Evolutionary conservation across 352 stramenopile genomes (phyloP), one percentile per base, ranked within the genome.

Genomic region (Pythium sp.): DNA sequence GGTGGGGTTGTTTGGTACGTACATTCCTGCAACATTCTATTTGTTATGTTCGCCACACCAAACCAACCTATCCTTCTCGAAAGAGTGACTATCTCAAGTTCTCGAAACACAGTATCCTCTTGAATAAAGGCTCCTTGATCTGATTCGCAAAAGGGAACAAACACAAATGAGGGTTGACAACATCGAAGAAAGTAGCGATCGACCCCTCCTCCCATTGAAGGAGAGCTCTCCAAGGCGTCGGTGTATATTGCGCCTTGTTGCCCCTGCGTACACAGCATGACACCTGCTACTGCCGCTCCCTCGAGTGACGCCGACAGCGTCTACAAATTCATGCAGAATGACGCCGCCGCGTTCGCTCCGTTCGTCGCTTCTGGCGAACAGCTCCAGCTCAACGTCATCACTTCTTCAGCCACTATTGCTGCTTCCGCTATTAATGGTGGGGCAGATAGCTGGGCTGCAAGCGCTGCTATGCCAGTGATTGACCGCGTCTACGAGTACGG

Each of bases 401-500:
- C 14, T 64, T 8, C 56, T 61, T 61, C 32, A 28, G 0, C 32
- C 14, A 3, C 30, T 28, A 1, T 6, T 28, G 9, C 20, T 28
- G 20, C 53, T 47, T 14, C 24, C 32, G 3, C 34, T n/a, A 49
- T 5, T 6, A 22, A 38, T 22, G 22, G 14, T 4, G 15, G 9
- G 18, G 32, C 46, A 26, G 18, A 20, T n/a, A 2, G 22, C 32
- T 60, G 61, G 61, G 30, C 20, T 38, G 46, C 47, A 20, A 54
- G 28, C 15, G 54, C 36, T 30, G 22, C 15, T 12, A 14, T 46
- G n/a, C 54, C 62, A 3, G 51, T 49, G 2, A 47, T 77, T 9
- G 69, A 77, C 30, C 72, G 70, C 15, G 56, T 68, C 18, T 79
- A 70, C 53, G 53, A 61, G 22, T 81, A 71, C 65, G 58, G 63